These are phyloP conservation scores for Cutaneotrichosporon cutaneum DNA, from an alignment of 1,284 basidiomycete genomes.

Conservation along the genomic window DNA sequence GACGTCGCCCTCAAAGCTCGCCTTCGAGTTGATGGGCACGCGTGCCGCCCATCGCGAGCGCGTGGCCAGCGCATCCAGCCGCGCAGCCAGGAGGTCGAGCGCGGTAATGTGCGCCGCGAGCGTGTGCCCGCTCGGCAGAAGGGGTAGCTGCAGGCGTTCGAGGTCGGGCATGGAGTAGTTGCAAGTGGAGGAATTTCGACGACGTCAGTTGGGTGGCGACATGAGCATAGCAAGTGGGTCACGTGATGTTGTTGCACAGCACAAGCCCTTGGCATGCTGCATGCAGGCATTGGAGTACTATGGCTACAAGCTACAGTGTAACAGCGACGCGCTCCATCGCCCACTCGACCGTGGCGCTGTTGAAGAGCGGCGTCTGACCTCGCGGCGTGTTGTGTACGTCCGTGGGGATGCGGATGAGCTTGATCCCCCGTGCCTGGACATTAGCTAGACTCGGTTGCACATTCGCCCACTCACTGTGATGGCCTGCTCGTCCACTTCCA, in stretches of 20 bases:
- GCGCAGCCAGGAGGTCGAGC: slow-evolving; percentile 35
- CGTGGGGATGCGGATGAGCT: slow-evolving; percentile 37
- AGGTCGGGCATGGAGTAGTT: neutral
- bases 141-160: slow-evolving; percentile 24
- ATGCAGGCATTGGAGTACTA: neutral
- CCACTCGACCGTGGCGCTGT: slow-evolving; percentile 44
- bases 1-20: slow-evolving; percentile 36
- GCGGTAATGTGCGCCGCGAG: slow-evolving; percentile 34
- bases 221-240: neutral
- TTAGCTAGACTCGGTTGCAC: neutral
- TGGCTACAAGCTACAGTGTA: neutral
- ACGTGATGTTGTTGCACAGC: neutral
- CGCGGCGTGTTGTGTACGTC: slow-evolving; percentile 21
- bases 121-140: slow-evolving; percentile 29
- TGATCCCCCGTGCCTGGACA: slow-evolving; percentile 37
- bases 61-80: slow-evolving; percentile 27
- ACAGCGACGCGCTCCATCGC: slow-evolving; percentile 35
- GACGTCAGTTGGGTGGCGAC: neutral
- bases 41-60: slow-evolving; percentile 31
- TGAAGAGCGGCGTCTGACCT: slow-evolving; percentile 39
- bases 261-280: no score
- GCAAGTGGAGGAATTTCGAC: neutral
- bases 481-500: slow-evolving; percentile 62
- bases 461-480: slow-evolving; percentile 61
- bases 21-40: slow-evolving; percentile 42